A percentile compares a stretch with the other conserved stretches of the same genome.
These are phyloP conservation scores for Halophytophthora polymorphica DNA, from an alignment of 352 stramenopile genomes.

Conservation along the genomic window DNA sequence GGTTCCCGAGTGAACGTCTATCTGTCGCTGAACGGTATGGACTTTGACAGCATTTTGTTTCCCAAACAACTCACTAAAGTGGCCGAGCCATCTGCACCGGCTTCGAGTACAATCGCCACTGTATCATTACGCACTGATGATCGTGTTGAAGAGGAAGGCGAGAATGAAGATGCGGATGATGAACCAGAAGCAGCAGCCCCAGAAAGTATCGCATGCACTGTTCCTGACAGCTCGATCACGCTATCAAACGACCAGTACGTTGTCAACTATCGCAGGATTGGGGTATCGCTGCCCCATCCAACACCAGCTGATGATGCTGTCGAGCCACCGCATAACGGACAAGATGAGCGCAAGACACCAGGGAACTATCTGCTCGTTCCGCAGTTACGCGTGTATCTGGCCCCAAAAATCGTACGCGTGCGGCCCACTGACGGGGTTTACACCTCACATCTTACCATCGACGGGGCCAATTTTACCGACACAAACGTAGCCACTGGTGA, in stretches of 20 bases:
- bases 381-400: slow-evolving; percentile 45
- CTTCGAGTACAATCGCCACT: background rate
- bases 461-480: slow-evolving; percentile 51
- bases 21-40: slow-evolving; percentile 49
- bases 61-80: slow-evolving; percentile 26
- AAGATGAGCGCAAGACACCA: background rate
- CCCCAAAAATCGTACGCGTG: slow-evolving; percentile 40
- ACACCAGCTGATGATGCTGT: background rate
- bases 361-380: slow-evolving; percentile 21
- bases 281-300: background rate
- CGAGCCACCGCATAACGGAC: background rate
- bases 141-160: slow-evolving; percentile 13
- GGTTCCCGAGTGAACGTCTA: slow-evolving; percentile 30
- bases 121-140: slow-evolving; percentile 6
- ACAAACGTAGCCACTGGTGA: slow-evolving; percentile 50
- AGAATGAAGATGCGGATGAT: background rate
- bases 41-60: slow-evolving; percentile 64
- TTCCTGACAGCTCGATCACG: slow-evolving; percentile 4
- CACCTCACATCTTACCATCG: slow-evolving; percentile 52
- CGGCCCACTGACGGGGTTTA: slow-evolving; percentile 55
- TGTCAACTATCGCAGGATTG: slow-evolving; percentile 17
- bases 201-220: slow-evolving; percentile 2
- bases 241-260: slow-evolving; percentile 22
- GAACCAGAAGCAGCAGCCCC: slow-evolving; percentile 8
- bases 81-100: slow-evolving; percentile 3